Evolutionary conservation across 139 green algal species (phyloP).

Genomic region (Haematococcus sp.): DNA sequence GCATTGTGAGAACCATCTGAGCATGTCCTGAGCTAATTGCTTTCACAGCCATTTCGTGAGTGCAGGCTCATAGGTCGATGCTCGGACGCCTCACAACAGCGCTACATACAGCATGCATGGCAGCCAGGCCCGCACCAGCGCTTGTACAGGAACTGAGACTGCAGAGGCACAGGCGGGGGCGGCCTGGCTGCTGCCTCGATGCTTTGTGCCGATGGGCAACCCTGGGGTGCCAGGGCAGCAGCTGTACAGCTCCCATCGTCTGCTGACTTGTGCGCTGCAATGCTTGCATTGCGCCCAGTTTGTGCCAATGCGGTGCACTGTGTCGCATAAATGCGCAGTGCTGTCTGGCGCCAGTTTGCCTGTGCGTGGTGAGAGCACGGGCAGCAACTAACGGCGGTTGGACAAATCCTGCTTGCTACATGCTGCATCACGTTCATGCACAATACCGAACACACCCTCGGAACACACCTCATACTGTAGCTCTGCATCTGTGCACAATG

Average conservation of each 20-base stretch:
- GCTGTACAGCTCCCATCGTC: no score
- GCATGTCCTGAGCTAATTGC: no score
- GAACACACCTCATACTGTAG: neutral
- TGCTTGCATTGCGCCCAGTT: no score
- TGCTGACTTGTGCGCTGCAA: no score
- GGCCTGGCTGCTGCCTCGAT: conserved; percentile 10
- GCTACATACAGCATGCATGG: no score
- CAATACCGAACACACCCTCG: neutral
- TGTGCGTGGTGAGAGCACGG: neutral
- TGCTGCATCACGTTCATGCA: neutral
- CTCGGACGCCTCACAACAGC: no score
- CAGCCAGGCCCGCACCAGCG: conserved; percentile 3
- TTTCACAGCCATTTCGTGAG: no score
- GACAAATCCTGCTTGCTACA: neutral
- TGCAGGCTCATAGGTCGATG: no score
- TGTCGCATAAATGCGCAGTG: conserved; percentile 6
- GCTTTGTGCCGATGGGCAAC: no score
- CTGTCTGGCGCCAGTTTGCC: conserved; percentile 33
- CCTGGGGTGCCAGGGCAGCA: no score
- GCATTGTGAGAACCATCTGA: no score
- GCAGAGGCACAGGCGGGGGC: conserved; percentile 8
- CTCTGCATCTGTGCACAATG: neutral
- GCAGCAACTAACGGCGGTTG: neutral
- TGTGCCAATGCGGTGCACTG: neutral
- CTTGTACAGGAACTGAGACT: conserved; percentile 33